Evolutionary conservation across 1,139 yeast genomes (phyloP).

Genomic region (Candida sojae): DNA sequence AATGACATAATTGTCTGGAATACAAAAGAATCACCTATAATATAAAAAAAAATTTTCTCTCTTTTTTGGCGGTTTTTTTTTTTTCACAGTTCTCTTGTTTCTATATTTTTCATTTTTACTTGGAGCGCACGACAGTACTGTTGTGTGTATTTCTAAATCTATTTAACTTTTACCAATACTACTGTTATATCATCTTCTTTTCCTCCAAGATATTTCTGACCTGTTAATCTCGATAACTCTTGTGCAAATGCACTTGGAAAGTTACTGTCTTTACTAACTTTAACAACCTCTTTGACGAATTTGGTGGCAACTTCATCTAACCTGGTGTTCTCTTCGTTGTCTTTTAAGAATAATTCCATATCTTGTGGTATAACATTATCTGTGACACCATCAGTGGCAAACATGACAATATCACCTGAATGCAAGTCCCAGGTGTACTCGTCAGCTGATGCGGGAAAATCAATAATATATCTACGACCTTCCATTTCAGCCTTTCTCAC

Average conservation of each 20-base stretch:
- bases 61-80: background rate
- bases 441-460: constrained; percentile 54
- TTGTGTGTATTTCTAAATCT: constrained; percentile 4
- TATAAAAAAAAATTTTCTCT: background rate
- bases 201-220: constrained; percentile 80
- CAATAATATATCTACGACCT: constrained; percentile 63
- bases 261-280: constrained; percentile 68
- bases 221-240: constrained; percentile 68
- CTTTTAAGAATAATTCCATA: constrained; percentile 60
- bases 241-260: constrained; percentile 88
- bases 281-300: constrained; percentile 69
- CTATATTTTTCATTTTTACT: background rate
- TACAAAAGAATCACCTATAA: too few species aligned
- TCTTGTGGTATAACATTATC: constrained; percentile 82
- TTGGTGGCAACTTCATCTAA: constrained; percentile 47
- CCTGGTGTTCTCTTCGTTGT: constrained; percentile 31
- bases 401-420: constrained; percentile 72
- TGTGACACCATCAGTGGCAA: constrained; percentile 93
- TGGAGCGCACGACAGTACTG: too few species aligned
- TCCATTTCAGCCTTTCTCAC: constrained; percentile 54
- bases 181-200: constrained; percentile 94
- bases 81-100: background rate
- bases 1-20: background rate
- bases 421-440: constrained; percentile 52
- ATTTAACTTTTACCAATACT: constrained; percentile 62